Evolutionary conservation across 805 yeast species (phyloP).

Genomic region (Ascoidea asiatica): DNA sequence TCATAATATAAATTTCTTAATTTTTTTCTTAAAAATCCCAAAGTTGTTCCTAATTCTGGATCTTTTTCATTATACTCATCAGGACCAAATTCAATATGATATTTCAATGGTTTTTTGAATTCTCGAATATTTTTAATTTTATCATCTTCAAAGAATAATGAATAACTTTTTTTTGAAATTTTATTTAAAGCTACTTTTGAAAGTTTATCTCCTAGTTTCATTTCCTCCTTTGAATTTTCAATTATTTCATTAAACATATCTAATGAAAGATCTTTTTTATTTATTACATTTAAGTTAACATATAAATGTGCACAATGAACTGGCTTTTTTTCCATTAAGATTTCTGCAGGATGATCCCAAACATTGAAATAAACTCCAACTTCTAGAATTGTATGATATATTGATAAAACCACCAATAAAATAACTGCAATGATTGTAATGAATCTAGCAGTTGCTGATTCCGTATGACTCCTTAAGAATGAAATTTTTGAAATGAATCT

Average conservation of each 20-base stretch:
- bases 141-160: not conserved
- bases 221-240: constrained; percentile 5
- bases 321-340: constrained; percentile 57
- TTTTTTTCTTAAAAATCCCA: constrained; percentile 46
- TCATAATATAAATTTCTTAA: constrained; percentile 42
- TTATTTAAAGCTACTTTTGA: too few relatives aligned
- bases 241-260: too few relatives aligned
- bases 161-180: not conserved
- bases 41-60: constrained; percentile 57
- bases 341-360: constrained; percentile 42
- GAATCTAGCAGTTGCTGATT: not conserved
- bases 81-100: constrained; percentile 70
- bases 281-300: constrained; percentile 32
- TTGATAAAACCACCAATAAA: constrained; percentile 11
- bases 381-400: constrained; percentile 28
- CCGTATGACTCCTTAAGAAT: constrained; percentile 8
- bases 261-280: constrained; percentile 6
- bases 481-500: constrained; percentile 2
- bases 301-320: constrained; percentile 70
- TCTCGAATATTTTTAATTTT: constrained; percentile 9
- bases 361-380: constrained; percentile 25
- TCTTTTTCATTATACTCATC: constrained; percentile 58
- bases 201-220: too few relatives aligned
- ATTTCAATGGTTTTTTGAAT: constrained; percentile 28
- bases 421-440: constrained; percentile 14